Percentiles rank a stretch among this genome's conserved stretches.
phyloP scores from a whole-genome alignment of 345 rosid species.

The Syzygium jambos region DNA sequence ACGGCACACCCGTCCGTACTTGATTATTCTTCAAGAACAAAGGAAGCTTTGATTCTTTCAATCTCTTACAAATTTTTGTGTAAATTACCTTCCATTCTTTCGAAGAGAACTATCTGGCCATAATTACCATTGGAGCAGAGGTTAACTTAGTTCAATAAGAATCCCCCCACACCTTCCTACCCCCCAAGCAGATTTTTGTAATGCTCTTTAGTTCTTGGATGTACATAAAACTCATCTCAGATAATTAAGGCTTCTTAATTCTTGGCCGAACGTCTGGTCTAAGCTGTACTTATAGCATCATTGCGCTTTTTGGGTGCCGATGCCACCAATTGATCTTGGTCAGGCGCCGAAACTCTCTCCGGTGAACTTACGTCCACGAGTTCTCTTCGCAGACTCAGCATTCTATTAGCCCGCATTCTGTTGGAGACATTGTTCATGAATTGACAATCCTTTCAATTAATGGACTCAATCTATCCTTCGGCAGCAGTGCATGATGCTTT shows the following conservation, averaged over 20 bases:
- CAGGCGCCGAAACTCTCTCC: not conserved
- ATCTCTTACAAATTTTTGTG: conserved; percentile 2
- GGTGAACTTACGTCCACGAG: not conserved
- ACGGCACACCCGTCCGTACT: not conserved
- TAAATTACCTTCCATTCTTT: conserved; percentile 23
- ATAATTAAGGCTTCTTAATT: not conserved
- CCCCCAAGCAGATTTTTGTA: not conserved
- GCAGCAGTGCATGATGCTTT: not conserved
- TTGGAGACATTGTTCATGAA: not conserved
- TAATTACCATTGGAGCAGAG: conserved; percentile 15
- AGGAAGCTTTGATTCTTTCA: not conserved
- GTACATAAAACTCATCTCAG: not conserved
- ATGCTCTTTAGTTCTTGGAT: not conserved
- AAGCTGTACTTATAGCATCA: not conserved
- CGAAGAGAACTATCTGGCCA: not conserved
- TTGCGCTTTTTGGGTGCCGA: not conserved
- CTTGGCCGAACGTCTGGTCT: not conserved
- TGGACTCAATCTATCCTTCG: not conserved
- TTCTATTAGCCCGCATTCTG: not conserved
- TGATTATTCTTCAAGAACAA: not conserved
- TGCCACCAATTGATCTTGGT: not conserved
- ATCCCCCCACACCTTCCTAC: not conserved
- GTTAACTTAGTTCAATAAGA: conserved; percentile 6
- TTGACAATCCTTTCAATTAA: not conserved
- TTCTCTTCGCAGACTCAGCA: not conserved